Base-by-base conservation (phyloP, 805 yeast species). In the Hanseniaspora valbyensis region DNA sequence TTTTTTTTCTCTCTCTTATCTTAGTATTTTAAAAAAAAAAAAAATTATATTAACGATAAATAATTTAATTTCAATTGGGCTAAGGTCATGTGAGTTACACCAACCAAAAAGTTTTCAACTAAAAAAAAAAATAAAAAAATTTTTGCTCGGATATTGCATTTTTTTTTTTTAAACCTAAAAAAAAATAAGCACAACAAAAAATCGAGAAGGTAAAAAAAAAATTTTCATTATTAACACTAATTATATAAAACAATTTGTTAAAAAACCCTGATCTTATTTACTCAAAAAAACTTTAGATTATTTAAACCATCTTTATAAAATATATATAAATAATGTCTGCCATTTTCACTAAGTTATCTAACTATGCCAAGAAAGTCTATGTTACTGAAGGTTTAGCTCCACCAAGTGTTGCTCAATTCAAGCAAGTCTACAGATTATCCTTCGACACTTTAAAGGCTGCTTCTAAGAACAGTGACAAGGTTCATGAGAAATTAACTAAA, bases 341-440 rank as follows among this genome's bases (percentile, higher is more conserved):
- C 14, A 52, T 56, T 33, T 57, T 65, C 19, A 45, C 60, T 21
- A 46, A 60, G 36, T 40, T 64, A 19, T 53, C 61, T 46, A 44
- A 59, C 44, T 62, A 75, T 41, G 71, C 76, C 19, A 69, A 69
- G 59, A 72, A 69, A 68, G 84, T 92, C 55, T 92, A 90, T 78
- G 70, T 80, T 64, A 83, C 84, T 69, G 98, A 92, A 73, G 95
- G 88, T 56, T 72, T 92, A 60, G 85, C 94, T 55, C 97, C 97
- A 56, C 98, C 98, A 61, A 66, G 86, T 38, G 61, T 74, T 54
- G 75, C 77, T 52, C 87, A 87, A 66, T 74, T 90, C 72, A 81
- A 83, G 71, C 70, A 75, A 57, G 86, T 84, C 38, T 88, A 83
- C 75, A 67, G 74, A 58, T 38, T 33, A 9, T 30, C 46, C 18